These are phyloP conservation scores for Aspergillus bertholletiae DNA, from an alignment of 495 filamentous ascomycete species.

Conservation along the genomic window DNA sequence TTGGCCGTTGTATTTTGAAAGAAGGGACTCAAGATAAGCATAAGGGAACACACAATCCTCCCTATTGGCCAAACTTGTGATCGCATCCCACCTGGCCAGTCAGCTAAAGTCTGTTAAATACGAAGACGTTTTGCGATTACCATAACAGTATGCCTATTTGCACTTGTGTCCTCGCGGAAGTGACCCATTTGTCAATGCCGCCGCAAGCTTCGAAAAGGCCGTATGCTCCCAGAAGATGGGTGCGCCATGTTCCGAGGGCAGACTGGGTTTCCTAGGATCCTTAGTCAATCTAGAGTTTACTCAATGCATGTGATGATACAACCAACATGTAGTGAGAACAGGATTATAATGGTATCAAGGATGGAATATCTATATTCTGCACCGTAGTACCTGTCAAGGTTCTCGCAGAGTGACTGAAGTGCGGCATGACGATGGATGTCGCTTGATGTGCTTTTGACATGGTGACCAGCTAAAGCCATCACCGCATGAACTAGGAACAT, in stretches of 20 bases:
- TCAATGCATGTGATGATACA: neutral
- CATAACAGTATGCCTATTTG: neutral
- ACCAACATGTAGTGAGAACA: neutral
- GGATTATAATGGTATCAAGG: neutral
- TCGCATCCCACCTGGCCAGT: slow-evolving; percentile 4
- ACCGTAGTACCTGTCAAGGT: neutral
- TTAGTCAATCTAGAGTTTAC: neutral
- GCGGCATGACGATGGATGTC: neutral
- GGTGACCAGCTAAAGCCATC: neutral
- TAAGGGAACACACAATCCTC: neutral
- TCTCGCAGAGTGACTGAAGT: neutral
- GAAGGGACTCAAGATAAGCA: neutral
- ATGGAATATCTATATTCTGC: neutral
- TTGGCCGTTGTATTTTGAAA: neutral
- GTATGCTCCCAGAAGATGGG: neutral
- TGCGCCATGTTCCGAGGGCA: neutral
- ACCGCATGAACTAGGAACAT: neutral
- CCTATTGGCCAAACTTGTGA: neutral
- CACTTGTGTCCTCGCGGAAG: neutral
- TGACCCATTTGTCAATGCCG: neutral
- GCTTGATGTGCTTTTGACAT: neutral
- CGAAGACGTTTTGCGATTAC: neutral
- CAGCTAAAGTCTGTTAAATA: too few species aligned
- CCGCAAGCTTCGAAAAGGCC: neutral
- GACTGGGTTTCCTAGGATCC: neutral